Conservation (phyloP, 2,329 filamentous ascomycete genomes). For the Knufia petricola region DNA sequence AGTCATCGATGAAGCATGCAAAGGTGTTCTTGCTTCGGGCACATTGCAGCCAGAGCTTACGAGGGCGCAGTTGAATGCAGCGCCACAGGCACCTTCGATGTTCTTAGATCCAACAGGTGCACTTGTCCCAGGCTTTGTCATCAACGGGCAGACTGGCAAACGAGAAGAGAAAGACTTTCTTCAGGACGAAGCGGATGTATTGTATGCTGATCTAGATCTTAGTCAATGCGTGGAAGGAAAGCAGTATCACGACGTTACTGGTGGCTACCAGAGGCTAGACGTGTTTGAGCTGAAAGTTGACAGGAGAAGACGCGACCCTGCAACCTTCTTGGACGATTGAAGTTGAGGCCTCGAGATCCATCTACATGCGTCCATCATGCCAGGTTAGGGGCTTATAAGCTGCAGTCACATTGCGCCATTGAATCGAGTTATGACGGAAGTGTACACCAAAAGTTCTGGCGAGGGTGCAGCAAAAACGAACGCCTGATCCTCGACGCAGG, state of each 20-base stretch:
- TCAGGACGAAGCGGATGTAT: constrained; percentile 39
- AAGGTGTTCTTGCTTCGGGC: constrained; percentile 28
- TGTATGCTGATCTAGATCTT: constrained; percentile 45
- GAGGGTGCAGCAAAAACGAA: too few relatives aligned
- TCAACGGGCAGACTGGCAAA: constrained; percentile 20
- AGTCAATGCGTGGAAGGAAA: constrained; percentile 45
- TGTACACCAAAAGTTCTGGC: too few relatives aligned
- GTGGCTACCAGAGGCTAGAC: constrained; percentile 47
- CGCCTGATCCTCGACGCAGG: too few relatives aligned
- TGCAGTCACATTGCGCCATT: too few relatives aligned
- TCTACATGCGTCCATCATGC: neutral
- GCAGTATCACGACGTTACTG: constrained; percentile 48
- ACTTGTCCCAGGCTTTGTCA: constrained; percentile 30
- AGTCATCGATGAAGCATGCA: constrained; percentile 32
- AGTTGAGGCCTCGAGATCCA: too few relatives aligned
- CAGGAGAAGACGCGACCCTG: constrained; percentile 31
- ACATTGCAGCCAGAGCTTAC: constrained; percentile 21
- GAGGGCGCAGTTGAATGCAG: constrained; percentile 27
- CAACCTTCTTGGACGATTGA: constrained; percentile 19
- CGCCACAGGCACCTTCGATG: constrained; percentile 39
- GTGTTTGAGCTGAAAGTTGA: constrained; percentile 45
- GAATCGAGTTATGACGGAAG: too few relatives aligned
- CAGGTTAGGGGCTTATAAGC: too few relatives aligned
- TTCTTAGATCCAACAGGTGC: constrained; percentile 45
- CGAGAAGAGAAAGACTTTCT: constrained; percentile 29